These are phyloP conservation scores for Brassica juncea DNA, from an alignment of 345 rosid genomes.

Conservation along the genomic window DNA sequence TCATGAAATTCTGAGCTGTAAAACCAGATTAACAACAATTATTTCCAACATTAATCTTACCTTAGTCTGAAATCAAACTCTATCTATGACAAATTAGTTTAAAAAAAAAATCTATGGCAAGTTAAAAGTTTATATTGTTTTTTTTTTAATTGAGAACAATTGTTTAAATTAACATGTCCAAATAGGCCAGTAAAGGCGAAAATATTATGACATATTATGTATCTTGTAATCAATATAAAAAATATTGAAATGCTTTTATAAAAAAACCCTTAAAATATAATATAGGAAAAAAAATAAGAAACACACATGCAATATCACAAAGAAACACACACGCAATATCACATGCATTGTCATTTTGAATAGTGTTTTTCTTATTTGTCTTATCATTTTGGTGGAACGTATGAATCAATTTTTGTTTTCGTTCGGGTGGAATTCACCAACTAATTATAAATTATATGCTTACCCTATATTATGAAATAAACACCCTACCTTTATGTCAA, in stretches of 20 bases:
- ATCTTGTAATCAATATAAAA: background rate
- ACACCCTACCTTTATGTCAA: conserved; percentile 39
- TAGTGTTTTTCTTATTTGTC: background rate
- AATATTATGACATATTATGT: background rate
- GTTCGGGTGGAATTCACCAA: background rate
- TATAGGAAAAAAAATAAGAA: background rate
- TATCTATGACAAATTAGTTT: background rate
- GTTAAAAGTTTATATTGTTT: background rate
- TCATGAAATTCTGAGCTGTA: background rate
- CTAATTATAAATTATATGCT: background rate
- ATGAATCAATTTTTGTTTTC: background rate
- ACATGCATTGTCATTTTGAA: background rate
- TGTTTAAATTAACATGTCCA: background rate
- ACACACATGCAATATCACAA: background rate
- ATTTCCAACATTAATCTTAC: background rate
- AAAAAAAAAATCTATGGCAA: no score
- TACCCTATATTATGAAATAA: conserved; percentile 4
- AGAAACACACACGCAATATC: background rate
- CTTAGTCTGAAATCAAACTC: background rate
- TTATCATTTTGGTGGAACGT: conserved; percentile 13
- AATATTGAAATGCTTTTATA: background rate
- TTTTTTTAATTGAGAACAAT: no score
- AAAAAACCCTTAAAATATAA: background rate
- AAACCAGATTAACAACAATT: background rate
- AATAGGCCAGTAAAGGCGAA: background rate